phyloP scores from a whole-genome alignment of 768 basidiomycete species.

The Panaeolus papilionaceus region DNA sequence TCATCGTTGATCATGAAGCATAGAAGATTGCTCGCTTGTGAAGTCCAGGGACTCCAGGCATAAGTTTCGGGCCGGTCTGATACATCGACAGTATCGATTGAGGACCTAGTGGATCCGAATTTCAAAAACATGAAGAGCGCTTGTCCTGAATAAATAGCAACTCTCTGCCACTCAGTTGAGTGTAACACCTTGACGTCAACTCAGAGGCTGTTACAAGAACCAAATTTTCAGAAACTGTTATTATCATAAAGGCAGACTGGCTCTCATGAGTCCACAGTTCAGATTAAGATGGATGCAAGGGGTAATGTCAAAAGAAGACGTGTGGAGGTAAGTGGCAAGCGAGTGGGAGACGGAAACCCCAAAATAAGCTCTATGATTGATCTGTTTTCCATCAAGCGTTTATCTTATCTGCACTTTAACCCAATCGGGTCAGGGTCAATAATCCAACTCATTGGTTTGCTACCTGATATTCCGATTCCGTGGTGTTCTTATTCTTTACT shows the following conservation, averaged over 20 bases:
- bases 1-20: not conserved
- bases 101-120: not conserved
- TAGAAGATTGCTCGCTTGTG: not conserved
- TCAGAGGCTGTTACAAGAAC: not conserved
- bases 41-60: not conserved
- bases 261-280: too few species aligned
- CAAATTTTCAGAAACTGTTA: too few species aligned
- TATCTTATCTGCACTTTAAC: constrained; percentile 13
- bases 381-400: constrained; percentile 7
- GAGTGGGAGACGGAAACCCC: not conserved
- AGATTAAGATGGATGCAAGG: not conserved
- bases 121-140: not conserved
- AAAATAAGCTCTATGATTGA: not conserved
- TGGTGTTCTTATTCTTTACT: not conserved
- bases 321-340: not conserved
- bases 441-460: not conserved
- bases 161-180: too few species aligned
- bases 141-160: not conserved
- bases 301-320: constrained; percentile 1
- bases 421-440: not conserved
- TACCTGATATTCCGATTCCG: not conserved
- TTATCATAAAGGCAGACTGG: too few species aligned
- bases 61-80: not conserved
- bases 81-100: not conserved
- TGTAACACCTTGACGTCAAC: not conserved